These are phyloP conservation scores for Fusarium lateritium DNA, from an alignment of 2,329 filamentous ascomycete species.

Conservation along the genomic window DNA sequence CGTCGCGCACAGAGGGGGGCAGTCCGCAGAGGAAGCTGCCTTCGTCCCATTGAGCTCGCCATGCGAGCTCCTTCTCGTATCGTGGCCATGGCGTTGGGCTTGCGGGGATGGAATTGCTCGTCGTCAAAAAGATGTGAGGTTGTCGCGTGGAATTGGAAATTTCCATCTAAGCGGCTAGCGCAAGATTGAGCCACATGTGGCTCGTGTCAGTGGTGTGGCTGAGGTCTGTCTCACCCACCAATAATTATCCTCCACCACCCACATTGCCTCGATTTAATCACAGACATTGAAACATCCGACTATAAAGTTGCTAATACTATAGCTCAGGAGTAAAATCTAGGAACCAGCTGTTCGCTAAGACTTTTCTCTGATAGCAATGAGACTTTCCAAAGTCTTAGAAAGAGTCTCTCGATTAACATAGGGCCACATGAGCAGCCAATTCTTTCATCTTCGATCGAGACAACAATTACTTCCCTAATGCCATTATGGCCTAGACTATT, in stretches of 20 bases:
- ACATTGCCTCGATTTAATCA: too few species aligned
- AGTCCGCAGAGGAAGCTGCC: conserved; percentile 47
- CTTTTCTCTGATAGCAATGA: too few species aligned
- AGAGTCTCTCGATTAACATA: too few species aligned
- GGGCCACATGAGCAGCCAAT: background rate
- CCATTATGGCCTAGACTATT: background rate
- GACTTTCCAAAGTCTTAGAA: too few species aligned
- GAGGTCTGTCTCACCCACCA: background rate
- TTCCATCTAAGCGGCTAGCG: conserved; percentile 51
- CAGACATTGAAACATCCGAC: too few species aligned
- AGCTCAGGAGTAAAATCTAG: too few species aligned
- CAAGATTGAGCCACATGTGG: conserved; percentile 42
- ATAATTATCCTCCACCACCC: too few species aligned
- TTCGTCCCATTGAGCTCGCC: conserved; percentile 52
- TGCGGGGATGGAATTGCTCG: conserved; percentile 29
- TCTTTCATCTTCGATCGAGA: background rate
- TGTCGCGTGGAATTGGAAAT: conserved; percentile 52
- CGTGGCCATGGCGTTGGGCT: conserved; percentile 56
- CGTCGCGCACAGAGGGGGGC: conserved; percentile 52
- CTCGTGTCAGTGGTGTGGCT: conserved; percentile 5
- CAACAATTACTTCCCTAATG: background rate
- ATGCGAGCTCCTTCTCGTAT: conserved; percentile 59
- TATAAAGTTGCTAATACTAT: too few species aligned
- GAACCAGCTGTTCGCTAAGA: too few species aligned
- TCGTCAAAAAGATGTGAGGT: conserved; percentile 43